Base-by-base conservation (phyloP, 805 yeast species). In the Sugiyamaella americana region DNA sequence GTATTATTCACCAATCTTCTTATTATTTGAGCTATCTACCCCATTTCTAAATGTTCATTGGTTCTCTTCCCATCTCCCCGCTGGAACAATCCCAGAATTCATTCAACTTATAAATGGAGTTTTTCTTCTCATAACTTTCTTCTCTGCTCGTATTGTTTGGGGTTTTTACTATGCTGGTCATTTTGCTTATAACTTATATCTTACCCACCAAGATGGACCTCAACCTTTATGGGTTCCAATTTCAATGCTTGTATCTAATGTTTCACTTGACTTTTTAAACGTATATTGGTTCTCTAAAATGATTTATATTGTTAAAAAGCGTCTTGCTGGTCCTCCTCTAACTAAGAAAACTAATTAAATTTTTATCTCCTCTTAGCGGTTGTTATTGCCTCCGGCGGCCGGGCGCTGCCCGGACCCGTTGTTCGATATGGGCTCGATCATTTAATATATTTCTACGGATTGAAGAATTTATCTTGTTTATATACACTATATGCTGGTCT, bases 41-140 rank as follows among this genome's bases (percentile, higher is more conserved):
- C 98, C 98, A 5, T 93, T 93, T 66, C 96, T 93, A 51, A 94
- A 93, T 65, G 63, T 86, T 61, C 87, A 93, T 64, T 93, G 97
- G 96, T 89, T 83, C 64, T 80, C 87, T 29, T 74, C 84, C 26
- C 82, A 85, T 57, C 70, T 88, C 16, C 93, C 95, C 1, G 72
- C 72, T 1, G 85, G 84, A 2, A 64, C 78, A 2, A 71, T 87
- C 43, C 80, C 84, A 37, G 71, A 70, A 20, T 70, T 59, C 52
- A 46, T 78, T 8, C 75, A 79, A 43, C 60, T 76, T 13, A 56
- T 82, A 55, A 93, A 93, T 62, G 98, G 98, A 0, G 44, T 87
- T 5, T 53, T 76, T 20, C 70, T 93, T 51, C 71, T 93, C 54
- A 47, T 71, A 2, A 75, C 82, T 0, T 93, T 93, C 64, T 88